Percentiles rank a stretch among this genome's conserved stretches.
phyloP scores from a whole-genome alignment of 331 rosid genomes.

The Prunus yedoensis region DNA sequence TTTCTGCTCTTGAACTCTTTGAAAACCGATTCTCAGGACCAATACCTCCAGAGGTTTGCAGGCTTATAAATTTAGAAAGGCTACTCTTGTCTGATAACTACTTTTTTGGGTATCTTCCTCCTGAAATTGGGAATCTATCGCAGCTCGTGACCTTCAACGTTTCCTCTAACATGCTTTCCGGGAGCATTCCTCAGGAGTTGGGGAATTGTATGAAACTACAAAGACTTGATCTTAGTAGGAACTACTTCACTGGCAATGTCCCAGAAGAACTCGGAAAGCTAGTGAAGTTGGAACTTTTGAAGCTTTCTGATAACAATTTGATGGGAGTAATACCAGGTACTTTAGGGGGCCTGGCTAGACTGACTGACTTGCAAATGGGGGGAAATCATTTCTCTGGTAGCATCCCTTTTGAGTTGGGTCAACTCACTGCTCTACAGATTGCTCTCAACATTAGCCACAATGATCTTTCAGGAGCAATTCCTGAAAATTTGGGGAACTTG shows the following conservation, averaged over 20 bases:
- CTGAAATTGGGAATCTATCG: slow-evolving; percentile 54
- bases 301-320: slow-evolving; percentile 57
- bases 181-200: slow-evolving; percentile 57
- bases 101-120: slow-evolving; percentile 57
- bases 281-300: slow-evolving; percentile 70
- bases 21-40: slow-evolving; percentile 55
- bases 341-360: slow-evolving; percentile 56
- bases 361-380: slow-evolving; percentile 65
- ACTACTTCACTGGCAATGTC: slow-evolving; percentile 50
- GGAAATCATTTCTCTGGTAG: slow-evolving; percentile 61
- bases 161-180: slow-evolving; percentile 55
- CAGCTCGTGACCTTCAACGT: slow-evolving; percentile 62
- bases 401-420: slow-evolving; percentile 57
- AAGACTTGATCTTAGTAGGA: slow-evolving; percentile 78
- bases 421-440: slow-evolving; percentile 58
- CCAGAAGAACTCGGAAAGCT: slow-evolving; percentile 55
- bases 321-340: slow-evolving; percentile 55
- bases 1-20: slow-evolving; percentile 60
- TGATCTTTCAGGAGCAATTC: slow-evolving; percentile 63
- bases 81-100: slow-evolving; percentile 57
- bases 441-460: slow-evolving; percentile 68
- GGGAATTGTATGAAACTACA: slow-evolving; percentile 60
- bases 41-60: slow-evolving; percentile 52
- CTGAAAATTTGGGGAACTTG: slow-evolving; percentile 61
- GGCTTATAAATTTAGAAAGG: slow-evolving; percentile 47